phyloP scores from a whole-genome alignment of 1,139 yeast genomes.

The Blastobotrys elegans region DNA sequence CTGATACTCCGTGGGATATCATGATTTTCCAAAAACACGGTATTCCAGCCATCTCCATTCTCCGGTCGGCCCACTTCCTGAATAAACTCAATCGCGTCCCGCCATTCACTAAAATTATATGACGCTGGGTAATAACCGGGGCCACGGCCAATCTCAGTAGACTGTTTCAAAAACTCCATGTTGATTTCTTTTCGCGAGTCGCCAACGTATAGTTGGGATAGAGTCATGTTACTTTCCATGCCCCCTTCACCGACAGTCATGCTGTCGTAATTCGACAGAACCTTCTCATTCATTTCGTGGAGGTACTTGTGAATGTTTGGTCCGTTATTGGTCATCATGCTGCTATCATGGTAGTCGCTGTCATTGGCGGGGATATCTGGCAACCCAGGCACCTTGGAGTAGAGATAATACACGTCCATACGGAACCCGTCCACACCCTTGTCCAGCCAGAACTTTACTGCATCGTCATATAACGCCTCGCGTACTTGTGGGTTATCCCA shows the following conservation, averaged over 20 bases:
- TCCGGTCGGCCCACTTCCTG: slow-evolving; percentile 30
- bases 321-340: slow-evolving; percentile 39
- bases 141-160: slow-evolving; percentile 38
- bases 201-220: slow-evolving; percentile 44
- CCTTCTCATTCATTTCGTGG: slow-evolving; percentile 43
- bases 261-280: slow-evolving; percentile 47
- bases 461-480: slow-evolving; percentile 47
- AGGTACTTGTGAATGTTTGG: slow-evolving; percentile 56
- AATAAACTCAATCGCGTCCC: not conserved
- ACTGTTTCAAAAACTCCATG: slow-evolving; percentile 48
- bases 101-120: not conserved
- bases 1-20: slow-evolving; percentile 3
- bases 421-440: slow-evolving; percentile 57
- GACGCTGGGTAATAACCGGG: not conserved
- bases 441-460: slow-evolving; percentile 51
- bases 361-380: slow-evolving; percentile 48
- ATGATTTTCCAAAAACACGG: slow-evolving; percentile 53
- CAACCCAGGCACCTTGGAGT: slow-evolving; percentile 47
- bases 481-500: slow-evolving; percentile 54
- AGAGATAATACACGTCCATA: slow-evolving; percentile 51
- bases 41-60: slow-evolving; percentile 52
- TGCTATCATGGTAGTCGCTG: slow-evolving; percentile 42
- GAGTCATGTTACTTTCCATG: slow-evolving; percentile 38
- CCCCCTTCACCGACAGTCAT: slow-evolving; percentile 54
- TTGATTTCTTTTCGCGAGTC: slow-evolving; percentile 47